A percentile compares a stretch with the other conserved stretches of the same genome.
Conservation (phyloP, 208 protist species). For the Leishmania tarentolae region DNA sequence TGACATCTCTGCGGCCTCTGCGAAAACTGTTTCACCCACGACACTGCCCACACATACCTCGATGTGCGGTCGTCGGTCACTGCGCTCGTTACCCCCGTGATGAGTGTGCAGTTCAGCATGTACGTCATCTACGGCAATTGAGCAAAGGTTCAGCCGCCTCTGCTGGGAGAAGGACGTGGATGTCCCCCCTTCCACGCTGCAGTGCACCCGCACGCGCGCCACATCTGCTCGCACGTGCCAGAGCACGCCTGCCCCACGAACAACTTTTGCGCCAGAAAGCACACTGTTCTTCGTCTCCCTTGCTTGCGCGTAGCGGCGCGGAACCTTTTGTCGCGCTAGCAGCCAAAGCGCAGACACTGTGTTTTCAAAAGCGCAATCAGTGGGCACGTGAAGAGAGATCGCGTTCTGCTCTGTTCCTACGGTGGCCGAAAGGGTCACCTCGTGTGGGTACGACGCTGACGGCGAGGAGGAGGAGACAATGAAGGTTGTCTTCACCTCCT, state of each 20-base stretch:
- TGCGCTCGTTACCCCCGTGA: neutral
- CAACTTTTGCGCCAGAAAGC: neutral
- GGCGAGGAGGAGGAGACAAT: neutral
- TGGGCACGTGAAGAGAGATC: slow-evolving; percentile 5
- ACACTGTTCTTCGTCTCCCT: neutral
- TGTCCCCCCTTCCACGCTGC: neutral
- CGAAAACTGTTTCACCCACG: slow-evolving; percentile 5
- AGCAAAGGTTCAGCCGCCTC: neutral
- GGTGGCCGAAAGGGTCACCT: neutral
- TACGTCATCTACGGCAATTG: neutral
- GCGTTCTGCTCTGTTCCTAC: neutral
- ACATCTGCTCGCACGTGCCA: slow-evolving; percentile 11
- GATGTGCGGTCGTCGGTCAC: neutral
- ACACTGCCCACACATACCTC: slow-evolving; percentile 1
- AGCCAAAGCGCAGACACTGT: slow-evolving; percentile 13
- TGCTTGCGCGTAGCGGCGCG: neutral
- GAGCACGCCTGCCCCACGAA: neutral
- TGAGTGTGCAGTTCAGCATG: neutral
- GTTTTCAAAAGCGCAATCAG: neutral
- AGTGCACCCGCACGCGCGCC: slow-evolving; percentile 1
- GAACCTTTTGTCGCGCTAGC: slow-evolving; percentile 6
- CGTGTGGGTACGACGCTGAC: neutral
- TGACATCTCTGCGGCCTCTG: slow-evolving; percentile 4
- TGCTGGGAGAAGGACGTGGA: neutral
- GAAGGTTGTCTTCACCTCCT: neutral